Conservation (phyloP, 2,329 filamentous ascomycete species). For the Aspergillus latus region DNA sequence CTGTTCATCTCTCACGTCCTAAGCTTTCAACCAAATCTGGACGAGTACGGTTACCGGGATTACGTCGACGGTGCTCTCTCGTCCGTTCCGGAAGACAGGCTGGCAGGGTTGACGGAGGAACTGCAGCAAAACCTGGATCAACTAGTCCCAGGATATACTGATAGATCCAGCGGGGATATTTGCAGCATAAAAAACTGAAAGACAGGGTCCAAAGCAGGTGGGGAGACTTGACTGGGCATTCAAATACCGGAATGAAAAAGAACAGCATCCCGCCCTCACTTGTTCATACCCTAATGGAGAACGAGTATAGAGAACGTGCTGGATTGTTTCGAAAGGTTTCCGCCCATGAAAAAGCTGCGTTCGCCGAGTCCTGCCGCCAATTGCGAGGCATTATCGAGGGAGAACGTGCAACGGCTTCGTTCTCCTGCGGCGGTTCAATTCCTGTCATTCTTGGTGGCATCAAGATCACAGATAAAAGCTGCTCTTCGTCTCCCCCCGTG, state of each 20-base stretch:
- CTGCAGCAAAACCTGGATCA: neutral
- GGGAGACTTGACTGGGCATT: neutral
- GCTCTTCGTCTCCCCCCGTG: slow-evolving; percentile 1
- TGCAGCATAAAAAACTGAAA: neutral
- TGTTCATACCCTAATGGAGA: neutral
- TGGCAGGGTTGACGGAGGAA: neutral
- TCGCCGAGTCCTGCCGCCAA: neutral
- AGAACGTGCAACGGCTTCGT: neutral
- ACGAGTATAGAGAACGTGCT: neutral
- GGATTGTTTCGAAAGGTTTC: neutral
- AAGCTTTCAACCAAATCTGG: neutral
- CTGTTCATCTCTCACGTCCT: neutral
- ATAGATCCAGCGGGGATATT: neutral
- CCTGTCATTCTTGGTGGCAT: neutral
- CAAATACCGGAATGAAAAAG: neutral
- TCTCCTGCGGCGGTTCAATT: slow-evolving; percentile 1
- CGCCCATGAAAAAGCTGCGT: neutral
- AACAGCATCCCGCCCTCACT: neutral
- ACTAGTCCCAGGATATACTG: neutral
- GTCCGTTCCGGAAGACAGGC: neutral
- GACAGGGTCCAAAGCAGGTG: neutral
- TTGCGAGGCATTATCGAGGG: neutral
- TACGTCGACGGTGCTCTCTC: no score
- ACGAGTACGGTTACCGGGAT: neutral
- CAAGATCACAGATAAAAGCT: neutral